Evolutionary conservation across 2,329 filamentous ascomycete genomes (phyloP), one percentile per base, ranked within the genome.

Genomic region (Leptographium wingfieldii): DNA sequence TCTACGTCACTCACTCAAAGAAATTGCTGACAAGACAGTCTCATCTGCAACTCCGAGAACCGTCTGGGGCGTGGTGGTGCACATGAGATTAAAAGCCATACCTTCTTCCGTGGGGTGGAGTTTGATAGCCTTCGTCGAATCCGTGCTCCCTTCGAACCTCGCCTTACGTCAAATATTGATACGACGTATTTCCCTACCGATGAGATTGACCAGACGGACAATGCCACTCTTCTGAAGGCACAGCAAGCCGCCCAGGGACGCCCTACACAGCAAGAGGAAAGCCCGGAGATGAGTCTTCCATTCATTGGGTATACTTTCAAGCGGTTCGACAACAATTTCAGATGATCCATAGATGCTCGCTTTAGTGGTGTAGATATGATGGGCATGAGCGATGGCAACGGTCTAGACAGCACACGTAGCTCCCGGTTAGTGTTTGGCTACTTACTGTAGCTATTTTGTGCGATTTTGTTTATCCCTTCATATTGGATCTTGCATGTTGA

Each of bases 121-220:
- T 99, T 95, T 79, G 90, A 96, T 66, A 89, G 88, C 67, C 80
- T 99, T 66, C 90, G 94, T 65, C 86, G 87, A 62, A 97, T 99
- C 69, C 87, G 92, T 46, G 94, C 94, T 61, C 94, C 94, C 0
- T 99, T 99, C 71, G 92, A 97, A 76, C 94, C 94, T 3, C 90
- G 91, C 69, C 79, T 99, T 65, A 88, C 88, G 62, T 95, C 90
- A 64, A 94, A 94, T 72, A 88, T 96, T 68, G 94, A 99, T 71
- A 96, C 94, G 25, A 92, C 92, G 55, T 97, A 99, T 79, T 99
- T 99, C 84, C 94, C 94, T 11, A 96, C 91, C 58, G 94, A 99
- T 70, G 94, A 99, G 74, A 96, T 99, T 70, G 91, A 95, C 68
- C 92, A 97, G 77, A 92, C 91, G 59, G 92, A 96, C 72, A 96